Evolutionary conservation across 2,329 filamentous ascomycete genomes (phyloP).

Genomic region (Cladophialophora bantiana): DNA sequence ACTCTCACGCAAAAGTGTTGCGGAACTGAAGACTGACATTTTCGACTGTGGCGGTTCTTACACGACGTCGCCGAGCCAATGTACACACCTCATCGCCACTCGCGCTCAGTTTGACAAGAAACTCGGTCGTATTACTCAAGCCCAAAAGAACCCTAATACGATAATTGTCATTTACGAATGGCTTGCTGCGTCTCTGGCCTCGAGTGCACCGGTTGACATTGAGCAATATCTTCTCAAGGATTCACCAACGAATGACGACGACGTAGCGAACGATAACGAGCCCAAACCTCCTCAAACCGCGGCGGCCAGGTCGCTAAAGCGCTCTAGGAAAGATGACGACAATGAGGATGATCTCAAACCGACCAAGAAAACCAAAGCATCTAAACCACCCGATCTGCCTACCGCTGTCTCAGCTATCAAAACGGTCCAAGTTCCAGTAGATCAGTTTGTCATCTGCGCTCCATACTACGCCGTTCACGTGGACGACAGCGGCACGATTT

Average conservation of each 20-base stretch:
- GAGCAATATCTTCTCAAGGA: conserved; percentile 22
- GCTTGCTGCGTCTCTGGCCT: conserved; percentile 28
- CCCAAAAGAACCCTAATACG: conserved; percentile 8
- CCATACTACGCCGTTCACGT: conserved; percentile 66
- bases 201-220: conserved; percentile 15
- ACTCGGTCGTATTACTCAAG: conserved; percentile 20
- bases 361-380: conserved; percentile 22
- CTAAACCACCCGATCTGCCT: conserved; percentile 21
- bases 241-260: conserved; percentile 1
- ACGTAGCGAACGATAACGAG: conserved; percentile 1
- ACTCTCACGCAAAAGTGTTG: conserved; percentile 23
- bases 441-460: conserved; percentile 53
- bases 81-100: conserved; percentile 51
- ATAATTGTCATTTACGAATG: conserved; percentile 30
- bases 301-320: conserved; percentile 23
- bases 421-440: conserved; percentile 59
- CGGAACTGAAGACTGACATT: conserved; percentile 44
- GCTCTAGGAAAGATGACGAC: conserved; percentile 26
- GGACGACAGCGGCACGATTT: conserved; percentile 70
- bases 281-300: not conserved
- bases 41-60: conserved; percentile 47
- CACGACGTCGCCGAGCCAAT: conserved; percentile 43
- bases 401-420: conserved; percentile 32
- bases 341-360: conserved; percentile 19
- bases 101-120: conserved; percentile 48